Conservation (phyloP, 345 rosid species). For the Draba incana region DNA sequence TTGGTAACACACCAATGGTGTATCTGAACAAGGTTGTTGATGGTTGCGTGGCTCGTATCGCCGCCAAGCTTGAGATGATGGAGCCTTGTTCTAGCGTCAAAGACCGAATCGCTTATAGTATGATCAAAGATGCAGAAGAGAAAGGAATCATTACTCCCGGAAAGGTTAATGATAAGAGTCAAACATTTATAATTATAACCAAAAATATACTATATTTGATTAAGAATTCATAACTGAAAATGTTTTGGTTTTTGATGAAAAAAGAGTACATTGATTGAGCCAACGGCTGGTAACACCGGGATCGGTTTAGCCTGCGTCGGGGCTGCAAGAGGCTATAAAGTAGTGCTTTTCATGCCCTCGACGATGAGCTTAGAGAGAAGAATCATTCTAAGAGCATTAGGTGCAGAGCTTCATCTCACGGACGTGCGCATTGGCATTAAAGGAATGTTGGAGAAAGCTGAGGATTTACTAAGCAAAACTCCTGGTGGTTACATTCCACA, state of each 20-base stretch:
- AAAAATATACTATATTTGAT: neutral
- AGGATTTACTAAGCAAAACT: constrained; percentile 55
- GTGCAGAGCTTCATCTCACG: constrained; percentile 63
- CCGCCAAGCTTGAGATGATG: constrained; percentile 72
- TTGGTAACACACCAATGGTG: constrained; percentile 71
- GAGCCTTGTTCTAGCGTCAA: constrained; percentile 58
- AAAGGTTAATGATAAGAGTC: constrained; percentile 44
- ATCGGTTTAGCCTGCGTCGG: constrained; percentile 68
- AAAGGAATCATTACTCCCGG: constrained; percentile 66
- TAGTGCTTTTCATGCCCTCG: constrained; percentile 62
- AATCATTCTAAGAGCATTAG: constrained; percentile 66
- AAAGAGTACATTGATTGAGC: constrained; percentile 59
- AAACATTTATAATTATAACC: neutral
- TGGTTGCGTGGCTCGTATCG: constrained; percentile 64
- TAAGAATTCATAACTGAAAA: neutral
- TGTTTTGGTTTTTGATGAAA: neutral
- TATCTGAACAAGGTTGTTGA: constrained; percentile 61
- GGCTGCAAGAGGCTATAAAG: constrained; percentile 69
- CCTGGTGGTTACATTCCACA: constrained; percentile 52
- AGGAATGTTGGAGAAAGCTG: constrained; percentile 49
- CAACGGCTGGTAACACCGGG: constrained; percentile 79
- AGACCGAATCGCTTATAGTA: constrained; percentile 62
- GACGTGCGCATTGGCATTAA: constrained; percentile 48
- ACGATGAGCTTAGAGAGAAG: constrained; percentile 64
- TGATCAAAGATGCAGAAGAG: constrained; percentile 79